These are phyloP conservation scores for Leishmania turanica DNA, from an alignment of 208 protist species.

Conservation along the genomic window DNA sequence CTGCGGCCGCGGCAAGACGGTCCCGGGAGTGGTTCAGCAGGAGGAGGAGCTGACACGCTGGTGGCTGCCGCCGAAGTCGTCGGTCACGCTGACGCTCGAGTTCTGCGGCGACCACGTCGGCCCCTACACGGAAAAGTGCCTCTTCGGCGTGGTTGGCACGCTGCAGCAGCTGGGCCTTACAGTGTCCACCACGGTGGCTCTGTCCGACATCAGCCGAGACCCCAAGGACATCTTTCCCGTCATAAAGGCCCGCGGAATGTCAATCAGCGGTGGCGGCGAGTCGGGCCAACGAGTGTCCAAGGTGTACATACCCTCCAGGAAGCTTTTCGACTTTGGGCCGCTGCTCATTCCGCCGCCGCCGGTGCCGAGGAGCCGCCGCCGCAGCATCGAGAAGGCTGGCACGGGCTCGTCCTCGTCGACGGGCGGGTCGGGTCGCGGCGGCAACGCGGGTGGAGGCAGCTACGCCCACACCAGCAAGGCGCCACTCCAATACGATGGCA, in stretches of 20 bases:
- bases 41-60: conserved; percentile 84
- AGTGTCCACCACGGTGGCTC: conserved; percentile 48
- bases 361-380: conserved; percentile 31
- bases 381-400: conserved; percentile 32
- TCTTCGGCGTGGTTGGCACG: conserved; percentile 87
- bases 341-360: conserved; percentile 79
- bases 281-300: conserved; percentile 36
- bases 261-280: not conserved
- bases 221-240: conserved; percentile 84
- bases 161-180: conserved; percentile 62
- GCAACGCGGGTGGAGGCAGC: conserved; percentile 2
- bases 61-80: conserved; percentile 73
- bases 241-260: conserved; percentile 35
- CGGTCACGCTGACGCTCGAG: conserved; percentile 67
- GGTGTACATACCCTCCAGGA: conserved; percentile 66
- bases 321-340: conserved; percentile 95
- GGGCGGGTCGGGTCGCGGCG: not conserved
- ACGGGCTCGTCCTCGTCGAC: not conserved
- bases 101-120: conserved; percentile 79
- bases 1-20: conserved; percentile 29
- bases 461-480: not conserved
- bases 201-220: conserved; percentile 90
- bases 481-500: not conserved
- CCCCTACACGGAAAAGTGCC: conserved; percentile 33
- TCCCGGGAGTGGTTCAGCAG: conserved; percentile 26